Evolutionary conservation across 805 yeast species (phyloP).

Genomic region (Starmera dryadoides): DNA sequence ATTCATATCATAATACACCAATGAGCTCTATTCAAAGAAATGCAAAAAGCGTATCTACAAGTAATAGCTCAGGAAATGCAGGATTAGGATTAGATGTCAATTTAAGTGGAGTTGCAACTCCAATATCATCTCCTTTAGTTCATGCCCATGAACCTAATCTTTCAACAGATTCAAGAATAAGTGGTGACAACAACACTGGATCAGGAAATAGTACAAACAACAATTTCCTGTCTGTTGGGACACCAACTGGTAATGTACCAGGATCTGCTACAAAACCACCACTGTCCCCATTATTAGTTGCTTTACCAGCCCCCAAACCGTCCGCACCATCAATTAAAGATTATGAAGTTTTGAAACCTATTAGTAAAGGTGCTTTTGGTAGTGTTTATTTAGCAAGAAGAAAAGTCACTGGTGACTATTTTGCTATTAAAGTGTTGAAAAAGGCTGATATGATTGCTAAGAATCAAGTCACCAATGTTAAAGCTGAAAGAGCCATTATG

Average conservation of each 20-base stretch:
- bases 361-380: conserved; percentile 96
- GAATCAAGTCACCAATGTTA: conserved; percentile 91
- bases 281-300: conserved; percentile 70
- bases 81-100: no score
- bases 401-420: conserved; percentile 85
- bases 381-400: conserved; percentile 84
- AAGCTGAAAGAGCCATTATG: conserved; percentile 95
- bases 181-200: conserved; percentile 1
- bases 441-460: conserved; percentile 96
- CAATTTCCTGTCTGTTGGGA: conserved; percentile 18
- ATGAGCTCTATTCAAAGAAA: conserved; percentile 58
- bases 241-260: conserved; percentile 2
- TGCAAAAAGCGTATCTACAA: conserved; percentile 12
- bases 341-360: conserved; percentile 86
- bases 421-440: conserved; percentile 86
- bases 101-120: conserved; percentile 31
- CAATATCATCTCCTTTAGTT: conserved; percentile 52
- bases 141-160: conserved; percentile 35
- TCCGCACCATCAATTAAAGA: conserved; percentile 70
- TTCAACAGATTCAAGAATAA: conserved; percentile 19
- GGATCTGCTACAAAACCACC: conserved; percentile 46
- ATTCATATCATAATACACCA: conserved; percentile 35
- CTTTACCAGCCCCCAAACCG: conserved; percentile 48
- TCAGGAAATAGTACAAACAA: conserved; percentile 6
- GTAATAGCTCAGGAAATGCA: no score